Percentiles rank a stretch among this genome's conserved stretches.
Conservation (phyloP, 148 eudicot genomes). For the Nyssa sinensis region DNA sequence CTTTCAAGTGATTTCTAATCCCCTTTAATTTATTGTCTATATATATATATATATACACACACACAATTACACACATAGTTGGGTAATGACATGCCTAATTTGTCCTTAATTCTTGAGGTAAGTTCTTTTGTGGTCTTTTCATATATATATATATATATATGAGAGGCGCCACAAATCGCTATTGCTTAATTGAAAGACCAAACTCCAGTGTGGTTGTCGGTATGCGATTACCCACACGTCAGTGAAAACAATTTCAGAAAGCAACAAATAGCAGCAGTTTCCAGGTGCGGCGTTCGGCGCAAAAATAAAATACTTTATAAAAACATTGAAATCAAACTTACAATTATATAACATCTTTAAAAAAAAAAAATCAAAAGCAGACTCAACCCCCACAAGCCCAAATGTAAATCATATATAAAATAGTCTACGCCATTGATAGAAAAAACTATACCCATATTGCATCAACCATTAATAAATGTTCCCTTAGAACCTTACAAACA, state of each 20-base stretch:
- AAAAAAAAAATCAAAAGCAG: neutral
- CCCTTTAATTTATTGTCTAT: neutral
- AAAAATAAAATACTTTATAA: conserved; percentile 19
- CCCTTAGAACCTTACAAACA: conserved; percentile 52
- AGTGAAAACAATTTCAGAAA: conserved; percentile 23
- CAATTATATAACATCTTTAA: neutral
- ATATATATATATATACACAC: neutral
- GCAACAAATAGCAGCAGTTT: conserved; percentile 48
- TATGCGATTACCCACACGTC: neutral
- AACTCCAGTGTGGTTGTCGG: conserved; percentile 5
- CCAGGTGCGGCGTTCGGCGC: conserved; percentile 94
- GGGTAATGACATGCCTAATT: neutral
- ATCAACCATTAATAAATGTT: conserved; percentile 63
- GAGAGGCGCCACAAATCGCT: neutral
- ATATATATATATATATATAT: neutral
- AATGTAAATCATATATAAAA: neutral
- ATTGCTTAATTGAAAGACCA: neutral
- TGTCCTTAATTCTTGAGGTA: neutral
- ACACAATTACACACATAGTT: neutral
- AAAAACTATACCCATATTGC: conserved; percentile 19
- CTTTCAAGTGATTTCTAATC: conserved; percentile 2
- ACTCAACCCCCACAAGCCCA: neutral
- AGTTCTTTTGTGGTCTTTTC: neutral
- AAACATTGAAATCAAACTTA: conserved; percentile 4
- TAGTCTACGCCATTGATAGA: conserved; percentile 2